These are phyloP conservation scores for Torulaspora indica DNA, from an alignment of 805 yeast species.

Conservation along the genomic window DNA sequence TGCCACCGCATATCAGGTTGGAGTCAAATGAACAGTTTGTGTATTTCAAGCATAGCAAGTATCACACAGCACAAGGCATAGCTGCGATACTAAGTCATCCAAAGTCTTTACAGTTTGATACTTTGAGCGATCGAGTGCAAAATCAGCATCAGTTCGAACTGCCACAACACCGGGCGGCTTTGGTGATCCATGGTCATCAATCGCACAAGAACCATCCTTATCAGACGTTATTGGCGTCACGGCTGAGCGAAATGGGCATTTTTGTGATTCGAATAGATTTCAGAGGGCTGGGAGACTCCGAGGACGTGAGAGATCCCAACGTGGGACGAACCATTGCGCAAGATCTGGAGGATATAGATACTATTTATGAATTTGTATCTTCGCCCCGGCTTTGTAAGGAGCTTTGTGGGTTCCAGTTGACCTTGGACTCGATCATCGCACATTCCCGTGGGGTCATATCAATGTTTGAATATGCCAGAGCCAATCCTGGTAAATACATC, in stretches of 20 bases:
- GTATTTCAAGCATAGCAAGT: conserved; percentile 20
- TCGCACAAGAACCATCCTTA: conserved; percentile 82
- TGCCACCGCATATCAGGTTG: conserved; percentile 15
- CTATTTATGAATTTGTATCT: conserved; percentile 38
- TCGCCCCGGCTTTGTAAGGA: conserved; percentile 25
- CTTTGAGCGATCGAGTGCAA: conserved; percentile 15
- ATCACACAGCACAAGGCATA: conserved; percentile 31
- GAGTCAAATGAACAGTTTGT: conserved; percentile 20
- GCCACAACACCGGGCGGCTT: conserved; percentile 46
- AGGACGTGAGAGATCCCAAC: conserved; percentile 32
- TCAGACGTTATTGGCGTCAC: conserved; percentile 57
- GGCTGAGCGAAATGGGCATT: conserved; percentile 57
- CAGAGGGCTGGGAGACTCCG: conserved; percentile 79
- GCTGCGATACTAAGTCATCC: conserved; percentile 40
- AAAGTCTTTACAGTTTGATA: conserved; percentile 23
- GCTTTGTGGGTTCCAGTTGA: conserved; percentile 39
- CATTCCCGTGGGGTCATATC: conserved; percentile 82
- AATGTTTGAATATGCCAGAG: conserved; percentile 63
- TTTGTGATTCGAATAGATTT: conserved; percentile 76
- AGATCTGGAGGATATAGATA: conserved; percentile 65
- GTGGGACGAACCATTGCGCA: conserved; percentile 55
- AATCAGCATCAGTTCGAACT: conserved; percentile 20
- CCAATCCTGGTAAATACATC: conserved; percentile 36
- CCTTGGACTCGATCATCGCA: conserved; percentile 56
- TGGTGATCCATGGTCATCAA: conserved; percentile 77